Base-by-base conservation (phyloP, 2,329 filamentous ascomycete genomes). In the Penicillium occitanis region DNA sequence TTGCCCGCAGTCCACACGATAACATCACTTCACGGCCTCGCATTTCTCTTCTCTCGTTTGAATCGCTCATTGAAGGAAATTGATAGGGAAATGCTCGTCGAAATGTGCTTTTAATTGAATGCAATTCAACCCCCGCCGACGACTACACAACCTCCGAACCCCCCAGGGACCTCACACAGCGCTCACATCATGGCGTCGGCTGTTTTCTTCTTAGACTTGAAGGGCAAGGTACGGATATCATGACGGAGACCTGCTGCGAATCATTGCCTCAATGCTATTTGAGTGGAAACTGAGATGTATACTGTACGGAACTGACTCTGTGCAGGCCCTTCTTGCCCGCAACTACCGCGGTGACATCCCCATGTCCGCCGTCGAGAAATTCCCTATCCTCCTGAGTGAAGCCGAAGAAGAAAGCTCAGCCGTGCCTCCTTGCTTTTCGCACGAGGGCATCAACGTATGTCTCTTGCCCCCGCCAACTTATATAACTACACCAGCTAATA, bases 281-380 rank as follows among this genome's bases (percentile, higher is more conserved):
- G 28, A 42, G 57, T 44, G 64, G 28, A 62, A 57, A 57, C n/a
- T n/a, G 11, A 4, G 5, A 22, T 57, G 10, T 22, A 6, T 51
- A 5, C 13, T 19, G 19, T 44, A 7, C 57, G 5, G 40, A 44
- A 42, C 50, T 65, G 58, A 60, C 61, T 63, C 35, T 51, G 57
- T 66, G 70, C 55, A 97, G 93, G 98, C 95, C 84, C 93, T 99
- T 73, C 87, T 99, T 76, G 95, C 95, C 80, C 92, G 95, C 76
- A 99, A 99, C 84, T 99, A 99, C 81, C 88, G 95, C 78, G 95
- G 95, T 79, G 95, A 99, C 75, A 96, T 99, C 71, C 95, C 95
- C 80, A 98, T 99, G 95, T 96, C 93, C 66, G 95, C 95, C 42
- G 95, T 99, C 74, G 95, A 99, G 82, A 96, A 96, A 80, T 99